A percentile compares a stretch with the other conserved stretches of the same genome.
These are phyloP conservation scores for Cucurbita argyrosperma DNA, from an alignment of 306 rosid species.

Conservation along the genomic window DNA sequence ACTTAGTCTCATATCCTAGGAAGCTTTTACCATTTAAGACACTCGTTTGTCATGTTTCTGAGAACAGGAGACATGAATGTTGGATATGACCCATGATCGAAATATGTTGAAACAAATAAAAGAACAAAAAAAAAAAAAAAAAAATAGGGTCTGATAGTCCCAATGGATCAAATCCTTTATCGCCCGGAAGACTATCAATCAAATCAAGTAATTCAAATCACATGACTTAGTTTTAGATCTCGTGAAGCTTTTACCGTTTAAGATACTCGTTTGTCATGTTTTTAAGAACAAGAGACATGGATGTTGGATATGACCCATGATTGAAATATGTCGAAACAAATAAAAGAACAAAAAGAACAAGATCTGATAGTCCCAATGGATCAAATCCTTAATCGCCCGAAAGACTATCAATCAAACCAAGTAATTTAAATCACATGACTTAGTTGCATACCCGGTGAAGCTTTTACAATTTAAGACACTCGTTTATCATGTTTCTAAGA, in stretches of 20 bases:
- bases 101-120: no score
- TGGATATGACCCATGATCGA: no score
- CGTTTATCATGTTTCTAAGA: neutral
- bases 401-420: constrained; percentile 23
- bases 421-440: neutral
- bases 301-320: no score
- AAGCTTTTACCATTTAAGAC: neutral
- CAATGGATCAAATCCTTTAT: constrained; percentile 77
- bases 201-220: neutral
- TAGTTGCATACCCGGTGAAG: neutral
- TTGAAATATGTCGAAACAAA: no score
- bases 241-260: neutral
- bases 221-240: neutral
- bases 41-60: neutral
- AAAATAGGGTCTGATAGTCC: constrained; percentile 98
- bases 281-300: neutral
- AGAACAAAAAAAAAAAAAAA: no score
- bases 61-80: neutral
- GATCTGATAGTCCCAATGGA: constrained; percentile 90
- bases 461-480: neutral
- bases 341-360: no score
- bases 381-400: constrained; percentile 94
- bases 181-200: constrained; percentile 66
- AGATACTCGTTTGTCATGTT: neutral
- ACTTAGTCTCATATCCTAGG: neutral